Evolutionary conservation across 352 stramenopile genomes (phyloP).

Genomic region (Salisapilia sapeloensis): DNA sequence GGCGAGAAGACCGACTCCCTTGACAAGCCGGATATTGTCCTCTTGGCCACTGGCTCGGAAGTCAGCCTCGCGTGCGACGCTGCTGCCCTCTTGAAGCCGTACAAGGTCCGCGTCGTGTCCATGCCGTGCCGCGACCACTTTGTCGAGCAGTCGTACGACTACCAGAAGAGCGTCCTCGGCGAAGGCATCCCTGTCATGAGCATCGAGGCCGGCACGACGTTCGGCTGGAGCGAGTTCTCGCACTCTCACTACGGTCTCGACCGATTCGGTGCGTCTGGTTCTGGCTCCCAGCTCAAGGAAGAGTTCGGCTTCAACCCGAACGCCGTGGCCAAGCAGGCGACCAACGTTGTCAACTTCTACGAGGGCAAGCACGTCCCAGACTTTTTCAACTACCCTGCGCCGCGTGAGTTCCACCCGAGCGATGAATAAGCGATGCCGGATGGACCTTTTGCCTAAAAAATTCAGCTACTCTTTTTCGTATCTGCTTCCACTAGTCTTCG

Average conservation of each 20-base stretch:
- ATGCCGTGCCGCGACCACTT: slow-evolving; percentile 97
- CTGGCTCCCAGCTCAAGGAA: slow-evolving; percentile 81
- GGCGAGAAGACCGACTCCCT: slow-evolving; percentile 53
- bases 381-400: slow-evolving; percentile 58
- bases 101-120: slow-evolving; percentile 89
- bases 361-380: slow-evolving; percentile 31
- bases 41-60: slow-evolving; percentile 92
- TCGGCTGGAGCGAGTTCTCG: slow-evolving; percentile 93
- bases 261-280: slow-evolving; percentile 81
- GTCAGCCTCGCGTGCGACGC: slow-evolving; percentile 90
- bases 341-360: slow-evolving; percentile 91
- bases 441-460: too few relatives aligned
- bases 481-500: too few relatives aligned
- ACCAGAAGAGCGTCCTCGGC: slow-evolving; percentile 91
- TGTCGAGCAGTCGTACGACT: slow-evolving; percentile 89
- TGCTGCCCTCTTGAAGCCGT: slow-evolving; percentile 74
- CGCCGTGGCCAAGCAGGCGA: slow-evolving; percentile 85
- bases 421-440: slow-evolving; percentile 32
- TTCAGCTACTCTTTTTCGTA: too few relatives aligned
- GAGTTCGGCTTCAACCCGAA: slow-evolving; percentile 93
- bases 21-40: slow-evolving; percentile 78
- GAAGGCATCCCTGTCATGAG: slow-evolving; percentile 90
- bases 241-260: slow-evolving; percentile 87
- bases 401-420: slow-evolving; percentile 36
- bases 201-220: slow-evolving; percentile 88